Conservation (phyloP, 2,329 filamentous ascomycete species). For the Leptoxyphium fumago region DNA sequence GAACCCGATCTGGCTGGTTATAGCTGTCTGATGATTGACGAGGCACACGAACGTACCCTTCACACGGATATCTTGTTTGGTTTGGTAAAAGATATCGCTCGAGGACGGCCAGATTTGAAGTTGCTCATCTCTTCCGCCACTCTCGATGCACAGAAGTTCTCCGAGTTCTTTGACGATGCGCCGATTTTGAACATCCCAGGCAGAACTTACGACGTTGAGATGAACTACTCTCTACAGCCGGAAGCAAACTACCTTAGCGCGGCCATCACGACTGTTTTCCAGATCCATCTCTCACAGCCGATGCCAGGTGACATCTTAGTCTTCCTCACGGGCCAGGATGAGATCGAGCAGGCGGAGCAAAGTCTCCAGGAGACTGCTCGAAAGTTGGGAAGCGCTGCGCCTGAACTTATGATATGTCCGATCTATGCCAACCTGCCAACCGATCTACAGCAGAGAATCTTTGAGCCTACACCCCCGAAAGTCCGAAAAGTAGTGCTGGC, state of each 20-base stretch:
- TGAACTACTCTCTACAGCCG: slow-evolving; percentile 78
- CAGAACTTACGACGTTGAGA: slow-evolving; percentile 74
- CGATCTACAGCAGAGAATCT: slow-evolving; percentile 83
- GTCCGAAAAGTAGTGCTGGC: slow-evolving; percentile 84
- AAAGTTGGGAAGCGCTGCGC: slow-evolving; percentile 72
- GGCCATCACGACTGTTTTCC: slow-evolving; percentile 83
- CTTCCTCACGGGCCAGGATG: slow-evolving; percentile 89
- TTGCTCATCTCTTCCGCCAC: slow-evolving; percentile 88
- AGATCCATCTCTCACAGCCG: slow-evolving; percentile 79
- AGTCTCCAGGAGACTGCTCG: slow-evolving; percentile 73
- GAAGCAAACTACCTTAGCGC: slow-evolving; percentile 90
- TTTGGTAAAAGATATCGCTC: slow-evolving; percentile 74
- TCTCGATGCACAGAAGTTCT: slow-evolving; percentile 86
- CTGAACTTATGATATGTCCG: slow-evolving; percentile 78
- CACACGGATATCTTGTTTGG: slow-evolving; percentile 83
- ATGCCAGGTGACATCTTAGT: slow-evolving; percentile 74
- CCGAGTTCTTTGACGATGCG: slow-evolving; percentile 77
- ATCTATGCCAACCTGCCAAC: slow-evolving; percentile 91
- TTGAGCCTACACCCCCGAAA: slow-evolving; percentile 75
- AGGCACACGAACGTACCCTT: slow-evolving; percentile 87
- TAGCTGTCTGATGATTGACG: slow-evolving; percentile 86
- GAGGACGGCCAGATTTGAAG: slow-evolving; percentile 72
- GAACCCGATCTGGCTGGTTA: slow-evolving; percentile 74
- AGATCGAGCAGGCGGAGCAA: slow-evolving; percentile 78
- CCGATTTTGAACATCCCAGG: slow-evolving; percentile 94